Evolutionary conservation across 371 early-diverging fungal genomes (phyloP).

Genomic region (Mucor ambiguus): DNA sequence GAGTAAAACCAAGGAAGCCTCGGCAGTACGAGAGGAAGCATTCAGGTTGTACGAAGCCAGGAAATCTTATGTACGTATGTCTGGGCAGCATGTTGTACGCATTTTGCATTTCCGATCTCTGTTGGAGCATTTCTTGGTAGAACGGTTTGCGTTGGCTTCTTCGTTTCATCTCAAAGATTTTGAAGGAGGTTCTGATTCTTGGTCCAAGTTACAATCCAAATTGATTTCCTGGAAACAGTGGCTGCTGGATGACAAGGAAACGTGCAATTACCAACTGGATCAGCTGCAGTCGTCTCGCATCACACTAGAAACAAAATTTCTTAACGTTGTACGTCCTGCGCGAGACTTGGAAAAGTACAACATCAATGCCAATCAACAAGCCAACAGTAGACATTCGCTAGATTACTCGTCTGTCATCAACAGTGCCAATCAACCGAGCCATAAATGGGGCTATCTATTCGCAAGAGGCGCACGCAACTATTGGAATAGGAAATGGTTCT

Average conservation of each 20-base stretch:
- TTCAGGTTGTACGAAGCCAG: constrained; percentile 68
- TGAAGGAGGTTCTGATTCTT: constrained; percentile 38
- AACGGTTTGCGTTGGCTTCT: constrained; percentile 40
- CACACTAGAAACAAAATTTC: constrained; percentile 33
- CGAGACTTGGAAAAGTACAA: constrained; percentile 36
- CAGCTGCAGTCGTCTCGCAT: constrained; percentile 23
- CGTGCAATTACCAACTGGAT: constrained; percentile 44
- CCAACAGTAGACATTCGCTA: constrained; percentile 32
- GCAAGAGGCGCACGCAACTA: constrained; percentile 34
- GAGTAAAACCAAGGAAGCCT: constrained; percentile 68
- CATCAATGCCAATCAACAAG: constrained; percentile 4
- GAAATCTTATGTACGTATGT: constrained; percentile 62
- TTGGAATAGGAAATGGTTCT: constrained; percentile 64
- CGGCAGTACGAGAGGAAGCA: constrained; percentile 70
- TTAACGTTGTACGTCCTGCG: constrained; percentile 39
- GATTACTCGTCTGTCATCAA: constrained; percentile 26
- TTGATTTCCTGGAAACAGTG: constrained; percentile 47
- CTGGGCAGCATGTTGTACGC: constrained; percentile 48
- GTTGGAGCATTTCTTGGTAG: constrained; percentile 45
- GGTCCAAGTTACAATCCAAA: constrained; percentile 38
- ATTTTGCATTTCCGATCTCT: constrained; percentile 46
- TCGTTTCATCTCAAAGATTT: constrained; percentile 43
- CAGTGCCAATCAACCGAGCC: constrained; percentile 14
- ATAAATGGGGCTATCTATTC: constrained; percentile 50
- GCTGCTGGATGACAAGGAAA: constrained; percentile 44